Base-by-base conservation (phyloP, 1,284 basidiomycete species). In the Boletus calvinii region DNA sequence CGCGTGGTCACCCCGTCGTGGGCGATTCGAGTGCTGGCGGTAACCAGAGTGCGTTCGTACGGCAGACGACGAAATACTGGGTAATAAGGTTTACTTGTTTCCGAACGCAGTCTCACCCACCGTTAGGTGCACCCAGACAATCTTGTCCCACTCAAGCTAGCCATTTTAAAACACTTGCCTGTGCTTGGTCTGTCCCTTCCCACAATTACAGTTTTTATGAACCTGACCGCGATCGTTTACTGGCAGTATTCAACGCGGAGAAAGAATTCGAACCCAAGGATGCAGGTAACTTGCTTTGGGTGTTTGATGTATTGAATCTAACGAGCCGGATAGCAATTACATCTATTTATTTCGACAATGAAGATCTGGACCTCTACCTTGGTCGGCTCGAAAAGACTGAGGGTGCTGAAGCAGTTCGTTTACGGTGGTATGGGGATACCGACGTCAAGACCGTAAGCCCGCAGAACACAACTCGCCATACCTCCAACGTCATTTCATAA, bases 21-120 rank as follows among this genome's bases (percentile, higher is more conserved):
- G 96, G 96, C 17, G 97, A 99, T 68, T 84, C 94, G 8, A 89
- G 88, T 61, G 96, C 96, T 2, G 96, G 96, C 46, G 96, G 96
- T 1, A 90, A 75, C 59, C 96, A 99, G 74, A 96, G 92, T 63
- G 97, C 96, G 0, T 99, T 99, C 64, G 94, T 98, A 10, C 78
- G 96, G 46, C 94, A 97, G 71, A 99, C 96, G 34, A 99, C 96
- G 15, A 99, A 99, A 72, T 99, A 99, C 70, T 99, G 96, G 96
- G 96, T 92, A 61, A 56, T 76, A 70, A 18, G 20, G 50, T 32
- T 17, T 32, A n/a, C 49, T 37, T 30, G 3, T 46, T 30, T 12
- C 41, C n/a, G 6, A 31, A 45, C 18, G 4, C 24, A 12, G 4
- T 47, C 60, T 67, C 20, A 56, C 15, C 10, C 13, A 9, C 30